These are phyloP conservation scores for Xylaria palmicola DNA, from an alignment of 495 filamentous ascomycete species.

Conservation along the genomic window DNA sequence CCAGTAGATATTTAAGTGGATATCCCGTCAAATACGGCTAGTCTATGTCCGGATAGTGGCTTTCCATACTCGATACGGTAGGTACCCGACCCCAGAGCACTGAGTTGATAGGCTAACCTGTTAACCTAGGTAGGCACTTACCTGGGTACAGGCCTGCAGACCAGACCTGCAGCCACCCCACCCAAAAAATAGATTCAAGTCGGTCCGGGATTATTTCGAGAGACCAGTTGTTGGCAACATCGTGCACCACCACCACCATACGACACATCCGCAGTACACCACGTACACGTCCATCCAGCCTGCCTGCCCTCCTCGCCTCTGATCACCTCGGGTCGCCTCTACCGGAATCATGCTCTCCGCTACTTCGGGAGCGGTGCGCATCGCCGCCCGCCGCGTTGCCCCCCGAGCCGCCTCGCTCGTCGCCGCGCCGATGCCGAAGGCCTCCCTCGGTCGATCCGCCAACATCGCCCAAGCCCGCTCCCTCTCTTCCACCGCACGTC, in stretches of 20 bases:
- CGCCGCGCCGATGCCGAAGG: neutral
- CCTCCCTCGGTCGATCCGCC: neutral
- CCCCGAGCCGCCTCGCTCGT: neutral
- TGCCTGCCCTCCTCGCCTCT: neutral
- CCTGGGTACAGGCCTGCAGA: no score
- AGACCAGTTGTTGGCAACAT: neutral
- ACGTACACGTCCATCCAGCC: neutral
- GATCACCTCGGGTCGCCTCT: neutral
- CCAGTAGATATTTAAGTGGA: no score
- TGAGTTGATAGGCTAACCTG: no score
- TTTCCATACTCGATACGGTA: no score
- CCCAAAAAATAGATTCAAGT: no score
- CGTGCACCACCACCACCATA: neutral
- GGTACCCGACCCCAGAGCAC: no score
- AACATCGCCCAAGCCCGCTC: neutral
- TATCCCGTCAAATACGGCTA: no score
- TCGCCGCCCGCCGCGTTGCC: slow-evolving; percentile 7
- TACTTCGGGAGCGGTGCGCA: slow-evolving; percentile 4
- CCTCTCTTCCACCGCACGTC: slow-evolving; percentile 18
- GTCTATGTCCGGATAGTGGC: no score
- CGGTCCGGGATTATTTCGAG: neutral
- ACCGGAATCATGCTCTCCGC: slow-evolving; percentile 10
- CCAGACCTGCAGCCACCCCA: no score
- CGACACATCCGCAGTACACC: neutral
- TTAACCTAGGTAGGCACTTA: no score